Evolutionary conservation across 495 filamentous ascomycete species (phyloP), one percentile per base, ranked within the genome.

Genomic region (Penicillium turbatum): DNA sequence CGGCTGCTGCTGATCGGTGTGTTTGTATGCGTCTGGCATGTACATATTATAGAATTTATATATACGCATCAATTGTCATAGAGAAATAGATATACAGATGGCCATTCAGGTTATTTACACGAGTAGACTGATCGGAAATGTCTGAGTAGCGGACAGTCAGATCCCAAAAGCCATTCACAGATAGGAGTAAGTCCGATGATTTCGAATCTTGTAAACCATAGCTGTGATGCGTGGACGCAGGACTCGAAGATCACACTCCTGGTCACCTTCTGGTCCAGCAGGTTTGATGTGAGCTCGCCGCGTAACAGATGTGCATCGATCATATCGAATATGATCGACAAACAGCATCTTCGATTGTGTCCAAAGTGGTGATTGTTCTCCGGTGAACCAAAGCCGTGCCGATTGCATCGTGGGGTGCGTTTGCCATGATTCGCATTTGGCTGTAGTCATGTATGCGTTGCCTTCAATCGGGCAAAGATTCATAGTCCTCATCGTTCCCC

Each of bases 401-500:
- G 41, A 29, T 30, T 44, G 41, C 15, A 17, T n/a, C 17, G 17
- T 41, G 13, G 24, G 27, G 11, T 24, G 44, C 6, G 11, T 26
- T 24, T n/a, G 31, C 31, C 43, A 26, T 26, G 27, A n/a, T 15
- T 26, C 16, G 27, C 15, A 29, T 26, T 32, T 10, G 12, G 17
- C 29, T 9, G 12, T 39, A 39, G 2, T 48, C 27, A 35, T 24
- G 26, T 8, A 15, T 24, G 27, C 17, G 12, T 13, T 45, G 27
- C 26, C 38, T 29, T 21, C 19, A 15, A 15, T 30, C 3, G 34
- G 11, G 17, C 32, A 15, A 19, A 3, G 26, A 1, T 19, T 2
- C 12, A 8, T 42, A 42, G 8, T 11, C 26, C 6, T 63, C 53
- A 62, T 51, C 53, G 62, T 13, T 57, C 48, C 26, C 61, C 53